These are phyloP conservation scores for Pseudomonodictys pantanalensis DNA, from an alignment of 495 filamentous ascomycete genomes.

Conservation along the genomic window DNA sequence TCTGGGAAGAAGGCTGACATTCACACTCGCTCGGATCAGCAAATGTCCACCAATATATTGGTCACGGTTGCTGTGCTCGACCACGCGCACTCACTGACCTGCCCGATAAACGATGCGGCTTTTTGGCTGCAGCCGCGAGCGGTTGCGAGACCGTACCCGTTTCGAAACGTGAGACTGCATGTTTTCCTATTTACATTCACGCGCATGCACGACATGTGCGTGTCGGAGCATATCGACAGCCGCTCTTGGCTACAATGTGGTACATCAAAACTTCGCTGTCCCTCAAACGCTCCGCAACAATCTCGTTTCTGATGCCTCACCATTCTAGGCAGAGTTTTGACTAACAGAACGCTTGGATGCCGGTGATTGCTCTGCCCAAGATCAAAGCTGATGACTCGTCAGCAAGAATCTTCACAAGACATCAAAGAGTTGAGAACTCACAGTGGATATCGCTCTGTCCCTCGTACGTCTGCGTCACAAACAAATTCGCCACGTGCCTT, in stretches of 20 bases:
- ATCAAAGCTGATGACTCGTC: constrained; percentile 54
- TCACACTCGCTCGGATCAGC: not conserved
- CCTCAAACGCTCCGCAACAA: too few relatives aligned
- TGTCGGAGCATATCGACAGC: not conserved
- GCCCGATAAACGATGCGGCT: not conserved
- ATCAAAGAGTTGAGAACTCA: constrained; percentile 49
- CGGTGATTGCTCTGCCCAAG: constrained; percentile 66
- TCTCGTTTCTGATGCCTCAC: too few relatives aligned
- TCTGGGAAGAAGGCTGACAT: not conserved
- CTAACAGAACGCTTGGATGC: constrained; percentile 68
- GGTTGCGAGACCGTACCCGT: constrained; percentile 17
- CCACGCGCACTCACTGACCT: not conserved
- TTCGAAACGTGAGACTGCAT: constrained; percentile 26
- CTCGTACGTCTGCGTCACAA: constrained; percentile 97
- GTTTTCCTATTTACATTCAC: constrained; percentile 3
- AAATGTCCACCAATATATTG: constrained; percentile 10
- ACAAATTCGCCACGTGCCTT: constrained; percentile 92
- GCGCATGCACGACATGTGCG: constrained; percentile 10
- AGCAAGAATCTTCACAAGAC: constrained; percentile 9
- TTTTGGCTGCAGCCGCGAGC: constrained; percentile 16
- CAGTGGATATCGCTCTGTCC: constrained; percentile 95
- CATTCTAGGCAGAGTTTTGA: too few relatives aligned
- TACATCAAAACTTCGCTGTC: too few relatives aligned
- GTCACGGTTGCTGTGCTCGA: not conserved
- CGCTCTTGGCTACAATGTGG: too few relatives aligned